A percentile compares a stretch with the other conserved stretches of the same genome.
Evolutionary conservation across 805 yeast species (phyloP).

Genomic region (Candida awuae): DNA sequence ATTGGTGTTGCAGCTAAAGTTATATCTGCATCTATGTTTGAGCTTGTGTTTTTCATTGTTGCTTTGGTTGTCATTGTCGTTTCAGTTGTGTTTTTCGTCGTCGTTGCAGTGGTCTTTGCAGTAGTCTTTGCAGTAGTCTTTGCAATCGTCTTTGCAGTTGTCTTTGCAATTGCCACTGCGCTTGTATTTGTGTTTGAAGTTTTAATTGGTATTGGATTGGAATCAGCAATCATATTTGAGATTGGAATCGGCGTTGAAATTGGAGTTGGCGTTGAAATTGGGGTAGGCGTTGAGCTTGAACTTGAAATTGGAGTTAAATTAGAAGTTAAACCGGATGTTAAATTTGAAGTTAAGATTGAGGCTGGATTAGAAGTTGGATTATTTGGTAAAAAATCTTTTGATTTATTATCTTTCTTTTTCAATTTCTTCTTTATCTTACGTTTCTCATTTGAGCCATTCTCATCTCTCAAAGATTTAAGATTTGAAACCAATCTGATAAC

Average conservation of each 20-base stretch:
- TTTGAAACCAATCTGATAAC: conserved; percentile 38
- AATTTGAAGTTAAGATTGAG: not conserved
- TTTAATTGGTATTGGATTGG: too few relatives aligned
- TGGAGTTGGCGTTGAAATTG: conserved; percentile 2
- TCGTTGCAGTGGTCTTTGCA: too few relatives aligned
- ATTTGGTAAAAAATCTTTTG: too few relatives aligned
- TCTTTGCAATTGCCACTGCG: too few relatives aligned
- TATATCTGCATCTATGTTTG: too few relatives aligned
- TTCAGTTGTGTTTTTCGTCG: too few relatives aligned
- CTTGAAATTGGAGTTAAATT: conserved; percentile 6
- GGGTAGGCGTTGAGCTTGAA: not conserved
- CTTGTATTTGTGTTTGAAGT: too few relatives aligned
- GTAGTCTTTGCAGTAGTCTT: too few relatives aligned
- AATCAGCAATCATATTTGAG: too few relatives aligned
- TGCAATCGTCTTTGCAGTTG: too few relatives aligned
- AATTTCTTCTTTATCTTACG: not conserved
- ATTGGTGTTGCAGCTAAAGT: too few relatives aligned
- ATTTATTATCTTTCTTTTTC: not conserved
- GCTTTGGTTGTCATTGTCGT: too few relatives aligned
- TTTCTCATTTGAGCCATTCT: not conserved
- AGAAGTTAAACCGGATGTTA: conserved; percentile 1
- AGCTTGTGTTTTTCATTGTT: not conserved
- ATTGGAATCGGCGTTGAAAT: not conserved
- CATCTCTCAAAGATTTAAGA: conserved; percentile 30
- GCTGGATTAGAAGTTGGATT: conserved; percentile 4